These are phyloP conservation scores for Fusarium paranaense DNA, from an alignment of 2,329 filamentous ascomycete genomes.

Conservation along the genomic window DNA sequence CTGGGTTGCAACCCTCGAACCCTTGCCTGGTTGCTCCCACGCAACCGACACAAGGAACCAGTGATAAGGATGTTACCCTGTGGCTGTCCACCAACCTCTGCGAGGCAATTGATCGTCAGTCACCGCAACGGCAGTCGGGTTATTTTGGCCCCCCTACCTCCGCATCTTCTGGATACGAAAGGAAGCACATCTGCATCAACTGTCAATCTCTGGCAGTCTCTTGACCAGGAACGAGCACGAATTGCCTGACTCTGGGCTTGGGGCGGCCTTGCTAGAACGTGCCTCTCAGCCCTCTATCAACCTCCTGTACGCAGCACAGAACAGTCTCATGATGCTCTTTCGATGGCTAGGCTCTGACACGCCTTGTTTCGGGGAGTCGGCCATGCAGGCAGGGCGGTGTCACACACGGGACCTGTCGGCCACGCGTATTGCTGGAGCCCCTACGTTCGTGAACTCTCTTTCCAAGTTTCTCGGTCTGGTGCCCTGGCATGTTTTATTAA, in stretches of 20 bases:
- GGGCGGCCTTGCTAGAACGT: neutral
- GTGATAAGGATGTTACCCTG: constrained; percentile 2
- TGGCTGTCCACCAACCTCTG: constrained; percentile 8
- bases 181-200: neutral
- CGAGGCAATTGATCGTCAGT: constrained; percentile 25
- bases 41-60: neutral
- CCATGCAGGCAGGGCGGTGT: neutral
- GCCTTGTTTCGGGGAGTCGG: constrained; percentile 12
- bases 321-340: constrained; percentile 17
- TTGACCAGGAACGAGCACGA: neutral
- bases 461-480: constrained; percentile 19
- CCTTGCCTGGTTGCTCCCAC: neutral
- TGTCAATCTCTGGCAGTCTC: neutral
- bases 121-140: constrained; percentile 8
- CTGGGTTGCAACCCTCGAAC: neutral
- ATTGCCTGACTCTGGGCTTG: neutral
- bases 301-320: neutral
- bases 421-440: constrained; percentile 6
- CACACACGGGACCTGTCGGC: neutral
- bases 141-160: neutral
- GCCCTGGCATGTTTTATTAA: neutral
- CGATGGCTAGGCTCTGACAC: neutral
- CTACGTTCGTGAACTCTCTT: neutral
- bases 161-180: neutral
- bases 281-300: neutral